Conservation (phyloP, 768 basidiomycete genomes). For the Kwoniella dendrophila region DNA sequence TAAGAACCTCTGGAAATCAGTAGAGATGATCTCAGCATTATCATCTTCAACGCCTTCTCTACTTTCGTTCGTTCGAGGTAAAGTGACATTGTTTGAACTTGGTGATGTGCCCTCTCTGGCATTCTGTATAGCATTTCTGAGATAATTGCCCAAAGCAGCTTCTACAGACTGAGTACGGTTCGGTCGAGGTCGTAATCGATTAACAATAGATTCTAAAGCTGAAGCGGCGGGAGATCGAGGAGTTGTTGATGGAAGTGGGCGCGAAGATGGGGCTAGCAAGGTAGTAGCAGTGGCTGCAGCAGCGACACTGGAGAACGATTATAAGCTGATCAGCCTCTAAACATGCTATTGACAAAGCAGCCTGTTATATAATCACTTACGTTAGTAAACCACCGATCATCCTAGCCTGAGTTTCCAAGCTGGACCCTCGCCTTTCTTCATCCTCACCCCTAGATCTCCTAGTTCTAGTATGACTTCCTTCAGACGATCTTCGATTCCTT, state of each 20-base stretch:
- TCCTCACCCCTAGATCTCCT: slow-evolving; percentile 1
- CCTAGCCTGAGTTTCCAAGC: slow-evolving; percentile 40
- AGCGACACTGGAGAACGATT: slow-evolving; percentile 65
- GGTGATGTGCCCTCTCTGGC: slow-evolving; percentile 17
- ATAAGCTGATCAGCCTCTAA: not conserved
- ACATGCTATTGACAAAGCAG: not conserved
- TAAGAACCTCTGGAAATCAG: slow-evolving; percentile 40
- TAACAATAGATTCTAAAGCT: slow-evolving; percentile 29
- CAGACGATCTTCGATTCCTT: slow-evolving; percentile 15
- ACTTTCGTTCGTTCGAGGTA: slow-evolving; percentile 17
- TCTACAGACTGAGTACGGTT: slow-evolving; percentile 31
- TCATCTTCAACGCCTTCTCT: not conserved
- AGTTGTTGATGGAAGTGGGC: slow-evolving; percentile 60
- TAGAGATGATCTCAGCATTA: not conserved
- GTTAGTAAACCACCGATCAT: slow-evolving; percentile 46
- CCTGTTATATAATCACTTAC: slow-evolving; percentile 33
- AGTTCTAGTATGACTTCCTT: slow-evolving; percentile 7
- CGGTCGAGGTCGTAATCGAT: slow-evolving; percentile 33
- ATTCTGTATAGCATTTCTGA: slow-evolving; percentile 43
- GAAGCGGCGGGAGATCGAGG: slow-evolving; percentile 57
- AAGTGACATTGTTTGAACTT: slow-evolving; percentile 48
- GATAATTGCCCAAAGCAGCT: slow-evolving; percentile 60
- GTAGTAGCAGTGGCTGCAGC: slow-evolving; percentile 91
- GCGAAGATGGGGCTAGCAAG: slow-evolving; percentile 64
- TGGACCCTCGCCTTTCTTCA: slow-evolving; percentile 15